Base-by-base conservation (phyloP, 345 rosid genomes). In the Eucalyptus globulus region DNA sequence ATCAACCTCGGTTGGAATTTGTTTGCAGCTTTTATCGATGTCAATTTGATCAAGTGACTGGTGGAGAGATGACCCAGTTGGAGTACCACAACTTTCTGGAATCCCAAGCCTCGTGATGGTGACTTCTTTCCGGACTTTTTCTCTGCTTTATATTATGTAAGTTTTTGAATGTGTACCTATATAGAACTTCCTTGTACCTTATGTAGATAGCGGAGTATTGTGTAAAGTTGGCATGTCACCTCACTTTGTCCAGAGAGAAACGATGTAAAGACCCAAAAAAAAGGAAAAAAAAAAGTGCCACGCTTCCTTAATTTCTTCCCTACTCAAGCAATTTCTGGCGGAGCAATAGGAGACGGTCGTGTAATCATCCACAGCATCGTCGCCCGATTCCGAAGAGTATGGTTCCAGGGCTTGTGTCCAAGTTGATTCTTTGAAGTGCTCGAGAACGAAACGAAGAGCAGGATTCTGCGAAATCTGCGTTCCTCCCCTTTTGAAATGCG, bases 11-110 rank as follows among this genome's bases (percentile, higher is more conserved):
- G 60, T 50, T 40, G 49, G 85, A 72, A 86, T 91, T 85, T 90
- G 86, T 19, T 87, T 93, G 95, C 97, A 97, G 99, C 93, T 95
- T 98, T 93, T 95, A 96, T 91, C 92, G 98, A 87, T 98, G 99
- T 89, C 93, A 96, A 90, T 98, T 95, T 91, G 99, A 98, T 90
- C 98, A 99, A 3, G 95, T 92, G 88, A 92, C 90, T 67, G 99
- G 99, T 7, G 99, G 99, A 87, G 99, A 97, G 94, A 98, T 98
- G 99, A 92, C 94, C 17, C 98, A 95, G 93, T 91, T 96, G 19
- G 98, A 98, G 91, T 93, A 92, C 92, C 97, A 93, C 93, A 97
- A 96, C 94, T 94, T 96, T 89, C 92, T 98, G 89, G 96, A 98
- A 92, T 96, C 97, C 27, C 96, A 95, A 86, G 89, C 95, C 44